Percentiles rank a stretch among this genome's conserved stretches.
phyloP scores from a whole-genome alignment of 1,284 basidiomycete genomes.

The Dichomitus squalens region DNA sequence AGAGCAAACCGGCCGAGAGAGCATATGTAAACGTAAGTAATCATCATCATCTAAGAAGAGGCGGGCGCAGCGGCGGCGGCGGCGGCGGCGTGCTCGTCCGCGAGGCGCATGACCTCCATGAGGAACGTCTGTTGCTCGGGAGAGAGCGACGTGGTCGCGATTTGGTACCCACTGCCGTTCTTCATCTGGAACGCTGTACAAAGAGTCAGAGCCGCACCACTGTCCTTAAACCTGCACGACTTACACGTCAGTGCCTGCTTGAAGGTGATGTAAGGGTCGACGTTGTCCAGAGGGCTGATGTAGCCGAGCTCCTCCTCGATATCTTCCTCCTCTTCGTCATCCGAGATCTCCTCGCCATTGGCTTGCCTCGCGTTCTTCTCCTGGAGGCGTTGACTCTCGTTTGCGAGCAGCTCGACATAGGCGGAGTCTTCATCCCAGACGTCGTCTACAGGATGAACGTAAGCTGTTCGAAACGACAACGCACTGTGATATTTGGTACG shows the following conservation, averaged over 20 bases:
- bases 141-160: constrained; percentile 67
- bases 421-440: constrained; percentile 86
- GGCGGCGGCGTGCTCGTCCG: constrained; percentile 34
- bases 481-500: constrained; percentile 17
- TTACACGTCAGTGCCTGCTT: constrained; percentile 73
- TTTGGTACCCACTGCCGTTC: constrained; percentile 66
- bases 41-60: constrained; percentile 2
- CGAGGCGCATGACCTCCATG: constrained; percentile 80
- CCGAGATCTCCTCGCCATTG: constrained; percentile 44
- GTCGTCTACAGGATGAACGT: constrained; percentile 50
- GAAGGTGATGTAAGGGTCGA: constrained; percentile 74
- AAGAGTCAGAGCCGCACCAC: neutral
- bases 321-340: constrained; percentile 52
- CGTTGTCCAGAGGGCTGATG: constrained; percentile 74
- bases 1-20: neutral
- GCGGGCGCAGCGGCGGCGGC: constrained; percentile 6
- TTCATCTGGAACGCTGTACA: constrained; percentile 70
- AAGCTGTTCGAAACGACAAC: neutral
- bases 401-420: constrained; percentile 79
- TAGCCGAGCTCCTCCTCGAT: constrained; percentile 82
- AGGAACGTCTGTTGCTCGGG: constrained; percentile 76
- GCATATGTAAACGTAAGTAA: neutral
- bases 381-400: constrained; percentile 75
- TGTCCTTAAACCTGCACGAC: constrained; percentile 20
- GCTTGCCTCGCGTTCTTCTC: constrained; percentile 54